phyloP scores from a whole-genome alignment of 2,329 filamentous ascomycete species.

The Curvularia lunata region DNA sequence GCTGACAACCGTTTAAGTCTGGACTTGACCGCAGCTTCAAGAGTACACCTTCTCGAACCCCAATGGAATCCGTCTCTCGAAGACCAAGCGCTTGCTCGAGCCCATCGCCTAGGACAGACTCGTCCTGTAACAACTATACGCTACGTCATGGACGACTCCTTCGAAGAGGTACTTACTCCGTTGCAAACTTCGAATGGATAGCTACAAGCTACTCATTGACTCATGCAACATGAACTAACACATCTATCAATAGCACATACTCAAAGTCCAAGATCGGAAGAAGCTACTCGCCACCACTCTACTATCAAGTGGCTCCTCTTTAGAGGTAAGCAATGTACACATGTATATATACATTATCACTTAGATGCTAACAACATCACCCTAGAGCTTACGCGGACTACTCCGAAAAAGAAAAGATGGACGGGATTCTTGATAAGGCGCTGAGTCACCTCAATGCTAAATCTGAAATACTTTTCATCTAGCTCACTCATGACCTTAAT shows the following conservation, averaged over 20 bases:
- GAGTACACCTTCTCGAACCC: slow-evolving; percentile 59
- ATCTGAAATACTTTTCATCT: too few relatives aligned
- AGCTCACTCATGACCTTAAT: too few relatives aligned
- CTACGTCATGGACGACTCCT: slow-evolving; percentile 48
- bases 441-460: too few relatives aligned
- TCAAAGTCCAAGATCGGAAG: slow-evolving; percentile 8
- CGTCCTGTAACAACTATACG: slow-evolving; percentile 47
- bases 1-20: not conserved
- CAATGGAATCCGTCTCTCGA: slow-evolving; percentile 57
- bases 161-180: slow-evolving; percentile 38
- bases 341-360: not conserved
- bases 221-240: not conserved
- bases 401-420: not conserved
- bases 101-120: slow-evolving; percentile 32
- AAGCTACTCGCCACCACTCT: slow-evolving; percentile 3
- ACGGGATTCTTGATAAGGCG: not conserved
- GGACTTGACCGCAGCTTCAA: slow-evolving; percentile 56
- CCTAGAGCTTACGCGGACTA: not conserved
- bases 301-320: not conserved
- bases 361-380: not conserved
- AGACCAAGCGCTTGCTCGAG: slow-evolving; percentile 52
- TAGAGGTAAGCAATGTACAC: slow-evolving; percentile 3
- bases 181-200: not conserved
- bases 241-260: not conserved
- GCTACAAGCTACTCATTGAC: not conserved